Evolutionary conservation across 192 early-diverging fungal species (phyloP).

Genomic region (Backusella tarrabulga): DNA sequence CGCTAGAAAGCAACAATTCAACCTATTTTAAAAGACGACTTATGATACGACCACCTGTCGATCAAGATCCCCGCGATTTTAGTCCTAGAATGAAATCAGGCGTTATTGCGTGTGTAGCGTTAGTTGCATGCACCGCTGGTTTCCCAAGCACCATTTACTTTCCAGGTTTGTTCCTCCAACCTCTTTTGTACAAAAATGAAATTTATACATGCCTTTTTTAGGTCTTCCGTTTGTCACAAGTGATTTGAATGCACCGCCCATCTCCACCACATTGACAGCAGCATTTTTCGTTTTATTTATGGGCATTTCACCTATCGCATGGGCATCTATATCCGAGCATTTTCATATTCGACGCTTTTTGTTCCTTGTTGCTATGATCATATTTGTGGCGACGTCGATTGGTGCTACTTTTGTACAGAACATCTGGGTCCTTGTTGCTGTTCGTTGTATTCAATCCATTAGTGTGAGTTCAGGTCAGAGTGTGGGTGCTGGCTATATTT

Average conservation of each 20-base stretch:
- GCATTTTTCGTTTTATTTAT: slow-evolving; percentile 47
- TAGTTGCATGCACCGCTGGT: slow-evolving; percentile 18
- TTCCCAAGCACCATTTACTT: slow-evolving; percentile 29
- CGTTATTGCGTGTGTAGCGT: slow-evolving; percentile 4
- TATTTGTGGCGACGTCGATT: slow-evolving; percentile 42
- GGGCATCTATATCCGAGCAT: slow-evolving; percentile 41
- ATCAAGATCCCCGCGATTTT: slow-evolving; percentile 18
- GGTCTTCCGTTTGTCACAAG: slow-evolving; percentile 30
- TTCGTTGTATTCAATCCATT: slow-evolving; percentile 44
- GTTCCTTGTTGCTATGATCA: slow-evolving; percentile 32
- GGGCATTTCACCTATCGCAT: slow-evolving; percentile 42
- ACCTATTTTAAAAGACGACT: background rate
- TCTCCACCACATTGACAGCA: slow-evolving; percentile 40
- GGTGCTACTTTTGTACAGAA: slow-evolving; percentile 38
- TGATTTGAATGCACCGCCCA: slow-evolving; percentile 37
- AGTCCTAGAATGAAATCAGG: background rate
- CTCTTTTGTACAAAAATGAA: too few species aligned
- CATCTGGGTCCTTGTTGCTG: slow-evolving; percentile 32
- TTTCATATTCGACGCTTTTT: slow-evolving; percentile 42
- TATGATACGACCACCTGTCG: slow-evolving; percentile 12
- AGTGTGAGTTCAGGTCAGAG: slow-evolving; percentile 39
- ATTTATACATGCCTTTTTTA: background rate
- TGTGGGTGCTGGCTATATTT: slow-evolving; percentile 38
- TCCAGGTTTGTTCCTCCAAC: slow-evolving; percentile 1
- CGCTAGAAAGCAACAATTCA: background rate